A percentile compares a stretch with the other conserved stretches of the same genome.
Conservation (phyloP, 371 early-diverging fungal genomes). For the Rhizopus arrhizus region DNA sequence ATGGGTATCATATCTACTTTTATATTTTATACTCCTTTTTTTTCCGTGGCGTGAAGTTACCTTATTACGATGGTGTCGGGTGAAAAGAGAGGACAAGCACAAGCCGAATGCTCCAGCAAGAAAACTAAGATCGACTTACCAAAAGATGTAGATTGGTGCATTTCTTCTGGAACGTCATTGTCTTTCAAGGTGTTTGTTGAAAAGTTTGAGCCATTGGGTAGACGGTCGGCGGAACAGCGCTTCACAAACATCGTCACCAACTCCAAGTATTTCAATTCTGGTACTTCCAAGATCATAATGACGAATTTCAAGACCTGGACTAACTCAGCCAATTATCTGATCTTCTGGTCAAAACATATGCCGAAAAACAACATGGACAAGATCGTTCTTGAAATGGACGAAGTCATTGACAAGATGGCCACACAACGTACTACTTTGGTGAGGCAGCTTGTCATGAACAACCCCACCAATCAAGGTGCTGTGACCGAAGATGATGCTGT, state of each 20-base stretch:
- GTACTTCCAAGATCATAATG: conserved; percentile 13
- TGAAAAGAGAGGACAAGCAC: conserved; percentile 7
- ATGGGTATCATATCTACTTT: conserved; percentile 1
- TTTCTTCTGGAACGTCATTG: conserved; percentile 13
- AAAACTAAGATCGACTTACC: conserved; percentile 10
- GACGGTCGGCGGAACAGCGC: conserved; percentile 12
- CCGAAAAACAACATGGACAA: conserved; percentile 7
- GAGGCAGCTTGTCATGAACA: conserved; percentile 12
- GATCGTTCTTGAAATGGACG: conserved; percentile 15
- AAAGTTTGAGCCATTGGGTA: conserved; percentile 21
- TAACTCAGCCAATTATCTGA: conserved; percentile 20
- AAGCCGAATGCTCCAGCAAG: conserved; percentile 8
- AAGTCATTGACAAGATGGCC: conserved; percentile 12
- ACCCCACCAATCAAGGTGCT: conserved; percentile 15
- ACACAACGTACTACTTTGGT: conserved; percentile 13
- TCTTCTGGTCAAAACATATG: conserved; percentile 19
- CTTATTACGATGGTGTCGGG: conserved; percentile 9
- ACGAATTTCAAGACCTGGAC: conserved; percentile 24
- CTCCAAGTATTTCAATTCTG: conserved; percentile 22
- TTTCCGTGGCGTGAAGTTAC: conserved; percentile 10
- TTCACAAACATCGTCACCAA: conserved; percentile 16
- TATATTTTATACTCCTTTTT: conserved; percentile 15
- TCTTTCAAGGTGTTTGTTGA: conserved; percentile 30
- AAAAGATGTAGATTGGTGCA: conserved; percentile 10
- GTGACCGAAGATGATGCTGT: no score